Conservation (phyloP, 192 early-diverging fungal species). For the Podila clonocystis region DNA sequence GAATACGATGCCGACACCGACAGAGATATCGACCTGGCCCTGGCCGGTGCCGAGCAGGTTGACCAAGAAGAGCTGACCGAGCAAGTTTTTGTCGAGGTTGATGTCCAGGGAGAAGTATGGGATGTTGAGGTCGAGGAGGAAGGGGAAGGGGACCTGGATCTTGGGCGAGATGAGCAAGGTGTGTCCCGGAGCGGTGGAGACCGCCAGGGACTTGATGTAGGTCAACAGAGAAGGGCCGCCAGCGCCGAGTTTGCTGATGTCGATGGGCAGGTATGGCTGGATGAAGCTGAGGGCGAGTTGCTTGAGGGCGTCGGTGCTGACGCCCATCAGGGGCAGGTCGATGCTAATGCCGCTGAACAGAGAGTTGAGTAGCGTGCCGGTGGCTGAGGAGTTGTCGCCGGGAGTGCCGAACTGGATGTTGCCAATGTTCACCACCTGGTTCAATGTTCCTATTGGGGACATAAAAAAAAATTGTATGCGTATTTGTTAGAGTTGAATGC, state of each 20-base stretch:
- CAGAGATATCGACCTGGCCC: slow-evolving; percentile 34
- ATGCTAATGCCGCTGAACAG: slow-evolving; percentile 24
- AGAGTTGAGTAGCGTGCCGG: slow-evolving; percentile 20
- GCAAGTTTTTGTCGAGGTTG: slow-evolving; percentile 31
- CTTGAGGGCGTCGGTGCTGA: slow-evolving; percentile 36
- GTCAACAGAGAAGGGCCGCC: slow-evolving; percentile 18
- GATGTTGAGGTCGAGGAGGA: slow-evolving; percentile 38
- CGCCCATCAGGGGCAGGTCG: slow-evolving; percentile 42
- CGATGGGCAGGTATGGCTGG: slow-evolving; percentile 31
- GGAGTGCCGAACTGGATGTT: slow-evolving; percentile 36
- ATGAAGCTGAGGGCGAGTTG: slow-evolving; percentile 25
- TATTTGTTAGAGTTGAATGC: neutral
- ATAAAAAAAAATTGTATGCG: too few relatives aligned
- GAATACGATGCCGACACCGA: slow-evolving; percentile 44
- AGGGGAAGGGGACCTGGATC: slow-evolving; percentile 31
- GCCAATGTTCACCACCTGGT: slow-evolving; percentile 44
- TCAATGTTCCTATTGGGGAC: slow-evolving; percentile 18
- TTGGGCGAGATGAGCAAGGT: slow-evolving; percentile 38
- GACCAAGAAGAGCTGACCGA: slow-evolving; percentile 34
- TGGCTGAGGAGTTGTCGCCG: slow-evolving; percentile 9
- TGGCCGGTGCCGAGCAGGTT: slow-evolving; percentile 33
- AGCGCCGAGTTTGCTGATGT: slow-evolving; percentile 31
- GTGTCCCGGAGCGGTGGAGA: slow-evolving; percentile 43
- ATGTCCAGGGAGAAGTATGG: slow-evolving; percentile 46
- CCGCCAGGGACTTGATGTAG: slow-evolving; percentile 26